Base-by-base conservation (phyloP, 192 early-diverging fungal genomes). In the Coemansia sp. region DNA sequence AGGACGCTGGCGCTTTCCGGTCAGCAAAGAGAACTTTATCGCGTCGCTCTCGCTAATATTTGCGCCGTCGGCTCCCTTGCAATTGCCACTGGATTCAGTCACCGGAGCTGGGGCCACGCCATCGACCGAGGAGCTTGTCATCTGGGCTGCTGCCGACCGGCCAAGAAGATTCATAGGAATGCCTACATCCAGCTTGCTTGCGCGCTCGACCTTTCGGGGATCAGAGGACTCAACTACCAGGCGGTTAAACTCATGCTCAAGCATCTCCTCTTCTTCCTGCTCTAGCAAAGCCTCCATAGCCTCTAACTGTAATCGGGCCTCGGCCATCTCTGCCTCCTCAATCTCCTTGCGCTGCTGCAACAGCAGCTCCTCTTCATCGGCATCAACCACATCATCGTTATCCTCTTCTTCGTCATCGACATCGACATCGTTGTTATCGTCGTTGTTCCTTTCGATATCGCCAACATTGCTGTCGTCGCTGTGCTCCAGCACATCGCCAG, bases 141-240 rank as follows among this genome's bases (percentile, higher is more conserved):
- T 34, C 34, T 68, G 69, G 48, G 40, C 11, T 16, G 62, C 33
- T 11, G 70, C 52, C 18, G 73, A 38, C 6, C 64, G 66, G 0
- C 75, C 86, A 34, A 84, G 72, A 56, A 89, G 79, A 42, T 87
- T 78, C 73, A 92, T 87, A 20, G 96, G 96, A 54, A 99, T 91
- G 10, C 94, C 86, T 18, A 93, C 91, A 75, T 99, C 96, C 48
- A 99, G 88, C 56, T 87, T 88, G 2, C 82, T 54, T 3, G 58
- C n/a, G 5, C 69, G 67, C 56, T 82, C 80, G 12, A 62, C 83
- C 74, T 92, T 91, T 31, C 94, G 89, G 11, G 88, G 82, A 38
- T 96, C 96, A 48, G 92, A 67, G 49, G 91, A 93, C 58, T 98
- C 96, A n/a, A 86, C 86, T 87, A 98, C 91, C 79, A 97, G 91